Evolutionary conservation across 441 rosid genomes (phyloP), one percentile per base, ranked within the genome.

Genomic region (Arabidopsis hybrid): DNA sequence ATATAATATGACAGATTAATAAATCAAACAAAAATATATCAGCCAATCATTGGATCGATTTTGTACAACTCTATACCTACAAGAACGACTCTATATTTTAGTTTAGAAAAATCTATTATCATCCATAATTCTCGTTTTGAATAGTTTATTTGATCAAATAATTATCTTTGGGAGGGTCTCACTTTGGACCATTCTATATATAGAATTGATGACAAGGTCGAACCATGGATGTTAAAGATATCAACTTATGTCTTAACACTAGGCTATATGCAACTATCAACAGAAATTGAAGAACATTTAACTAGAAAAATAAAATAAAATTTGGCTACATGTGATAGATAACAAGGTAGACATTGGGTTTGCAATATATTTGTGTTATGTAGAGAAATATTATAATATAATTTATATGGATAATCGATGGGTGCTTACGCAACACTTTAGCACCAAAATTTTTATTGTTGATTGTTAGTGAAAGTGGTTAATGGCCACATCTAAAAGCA

Each of bases 401-500:
- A 26, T 21, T 60, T 42, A 12, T 29, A 61, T 26, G 50, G 50
- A 43, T 32, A 32, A 32, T 32, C 5, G 6, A 5, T 61, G 51
- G 66, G 50, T 61, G 18, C 63, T 36, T 38, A 34, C 43, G 46
- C n/a, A 36, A 14, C 46, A 36, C 63, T 14, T 36, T 35, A 59
- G 6, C 5, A 38, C 36, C 26, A 6, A 13, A 8, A 40, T 43
- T 34, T 43, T n/a, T n/a, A n/a, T n/a, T n/a, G n/a, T 21, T 61
- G 34, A 42, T 26, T 43, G 35, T 61, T 13, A 61, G 38, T 61
- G 66, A 43, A 43, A 42, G 21, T 43, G 52, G 16, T 29, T 26
- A 42, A 21, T 61, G 66, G 66, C 66, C 66, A 42, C 38, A 7
- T 61, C 50, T 40, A 60, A 62, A 60, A 62, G 18, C 43, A 62